These are phyloP conservation scores for Adansonia gregorii DNA, from an alignment of 441 rosid genomes.

Conservation along the genomic window DNA sequence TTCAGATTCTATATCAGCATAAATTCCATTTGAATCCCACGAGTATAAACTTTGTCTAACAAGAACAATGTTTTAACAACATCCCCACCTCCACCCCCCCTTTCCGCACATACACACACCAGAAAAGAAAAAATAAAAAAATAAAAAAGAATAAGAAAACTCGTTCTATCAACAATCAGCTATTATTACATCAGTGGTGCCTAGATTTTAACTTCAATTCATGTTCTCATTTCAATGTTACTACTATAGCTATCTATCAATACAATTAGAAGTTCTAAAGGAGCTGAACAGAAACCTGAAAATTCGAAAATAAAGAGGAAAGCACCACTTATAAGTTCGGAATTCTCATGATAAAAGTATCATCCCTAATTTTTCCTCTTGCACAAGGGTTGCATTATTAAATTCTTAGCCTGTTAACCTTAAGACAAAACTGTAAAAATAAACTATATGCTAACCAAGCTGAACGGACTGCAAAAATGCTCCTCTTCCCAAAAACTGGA, in stretches of 20 bases:
- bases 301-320: not conserved
- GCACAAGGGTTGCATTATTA: slow-evolving; percentile 14
- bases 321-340: not conserved
- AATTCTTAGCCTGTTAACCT: slow-evolving; percentile 13
- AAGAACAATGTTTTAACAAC: not conserved
- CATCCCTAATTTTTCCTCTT: slow-evolving; percentile 2
- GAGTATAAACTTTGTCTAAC: not conserved
- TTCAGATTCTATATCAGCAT: not conserved
- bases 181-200: not conserved
- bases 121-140: not conserved
- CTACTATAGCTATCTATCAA: not conserved
- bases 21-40: not conserved
- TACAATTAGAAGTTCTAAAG: not conserved
- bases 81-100: not conserved
- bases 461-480: slow-evolving; percentile 55
- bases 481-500: slow-evolving; percentile 75
- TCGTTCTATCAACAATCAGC: not conserved
- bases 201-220: not conserved
- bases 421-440: slow-evolving; percentile 16
- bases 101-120: too few species aligned
- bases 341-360: slow-evolving; percentile 21
- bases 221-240: not conserved
- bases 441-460: slow-evolving; percentile 55
- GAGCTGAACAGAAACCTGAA: not conserved
- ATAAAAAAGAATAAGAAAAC: not conserved